phyloP scores from a whole-genome alignment of 768 basidiomycete species.

The Lenzites betulinus region DNA sequence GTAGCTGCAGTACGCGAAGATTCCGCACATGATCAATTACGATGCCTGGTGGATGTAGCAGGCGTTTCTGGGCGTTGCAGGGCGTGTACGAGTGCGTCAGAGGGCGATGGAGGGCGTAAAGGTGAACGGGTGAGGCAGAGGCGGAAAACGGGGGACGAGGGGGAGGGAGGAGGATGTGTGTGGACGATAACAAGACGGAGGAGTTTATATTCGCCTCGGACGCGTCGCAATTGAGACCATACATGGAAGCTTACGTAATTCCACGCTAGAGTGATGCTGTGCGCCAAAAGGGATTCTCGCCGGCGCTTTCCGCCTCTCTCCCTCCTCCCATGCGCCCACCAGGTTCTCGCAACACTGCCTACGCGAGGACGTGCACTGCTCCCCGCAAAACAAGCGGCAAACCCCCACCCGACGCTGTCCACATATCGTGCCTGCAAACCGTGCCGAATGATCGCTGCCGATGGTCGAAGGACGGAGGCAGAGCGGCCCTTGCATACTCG shows the following conservation, averaged over 20 bases:
- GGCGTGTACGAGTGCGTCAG: not conserved
- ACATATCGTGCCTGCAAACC: not conserved
- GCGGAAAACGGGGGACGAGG: not conserved
- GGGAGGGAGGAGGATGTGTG: not conserved
- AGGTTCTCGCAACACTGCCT: not conserved
- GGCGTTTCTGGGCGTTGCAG: constrained; percentile 12
- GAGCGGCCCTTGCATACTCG: not conserved
- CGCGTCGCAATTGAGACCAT: constrained; percentile 17
- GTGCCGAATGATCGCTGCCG: not conserved
- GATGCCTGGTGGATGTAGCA: not conserved
- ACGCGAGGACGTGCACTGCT: not conserved
- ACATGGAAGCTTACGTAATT: constrained; percentile 13
- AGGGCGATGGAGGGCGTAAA: not conserved
- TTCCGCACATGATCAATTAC: constrained; percentile 75
- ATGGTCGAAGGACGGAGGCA: not conserved
- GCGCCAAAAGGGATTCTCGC: constrained; percentile 6
- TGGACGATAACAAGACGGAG: constrained; percentile 4
- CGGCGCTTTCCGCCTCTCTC: no score
- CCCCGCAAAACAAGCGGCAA: not conserved
- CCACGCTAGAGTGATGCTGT: constrained; percentile 1
- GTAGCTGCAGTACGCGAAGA: constrained; percentile 95
- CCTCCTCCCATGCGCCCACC: not conserved
- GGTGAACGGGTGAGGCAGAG: not conserved
- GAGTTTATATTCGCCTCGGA: constrained; percentile 21
- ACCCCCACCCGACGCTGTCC: not conserved